Percentiles rank a stretch among this genome's conserved stretches.
These are phyloP conservation scores for Eremochloa ophiuroides DNA, from an alignment of 176 grass and related monocot genomes.

Conservation along the genomic window DNA sequence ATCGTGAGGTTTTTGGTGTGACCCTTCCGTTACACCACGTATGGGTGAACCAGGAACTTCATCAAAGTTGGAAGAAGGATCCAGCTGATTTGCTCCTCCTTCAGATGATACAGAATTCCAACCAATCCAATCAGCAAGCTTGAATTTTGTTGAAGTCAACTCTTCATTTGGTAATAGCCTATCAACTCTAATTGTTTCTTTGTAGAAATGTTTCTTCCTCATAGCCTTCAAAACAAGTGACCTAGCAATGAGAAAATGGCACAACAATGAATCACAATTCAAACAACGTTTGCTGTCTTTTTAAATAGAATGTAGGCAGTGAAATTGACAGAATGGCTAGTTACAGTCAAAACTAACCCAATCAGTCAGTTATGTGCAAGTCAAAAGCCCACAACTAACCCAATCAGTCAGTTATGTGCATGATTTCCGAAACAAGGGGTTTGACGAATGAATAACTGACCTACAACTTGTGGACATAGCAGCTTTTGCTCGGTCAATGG, in stretches of 20 bases:
- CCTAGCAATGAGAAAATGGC: slow-evolving; percentile 32
- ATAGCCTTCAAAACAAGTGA: slow-evolving; percentile 52
- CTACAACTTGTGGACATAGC: slow-evolving; percentile 67
- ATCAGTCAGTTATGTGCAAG: not conserved
- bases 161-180: slow-evolving; percentile 55
- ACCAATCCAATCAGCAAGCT: slow-evolving; percentile 55
- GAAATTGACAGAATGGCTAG: not conserved
- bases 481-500: slow-evolving; percentile 69
- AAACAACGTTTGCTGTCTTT: not conserved
- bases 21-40: slow-evolving; percentile 32
- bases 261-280: not conserved
- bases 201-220: slow-evolving; percentile 91
- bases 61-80: slow-evolving; percentile 28
- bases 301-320: not conserved
- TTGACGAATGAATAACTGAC: slow-evolving; percentile 14
- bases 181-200: slow-evolving; percentile 74
- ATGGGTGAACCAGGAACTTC: slow-evolving; percentile 10
- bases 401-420: too few species aligned
- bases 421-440: not conserved
- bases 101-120: slow-evolving; percentile 56
- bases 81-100: slow-evolving; percentile 40
- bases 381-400: not conserved
- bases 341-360: not conserved
- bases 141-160: slow-evolving; percentile 29
- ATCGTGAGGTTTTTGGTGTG: slow-evolving; percentile 1